Conservation (phyloP, 495 filamentous ascomycete genomes). For the Mytilinidion resinicola region DNA sequence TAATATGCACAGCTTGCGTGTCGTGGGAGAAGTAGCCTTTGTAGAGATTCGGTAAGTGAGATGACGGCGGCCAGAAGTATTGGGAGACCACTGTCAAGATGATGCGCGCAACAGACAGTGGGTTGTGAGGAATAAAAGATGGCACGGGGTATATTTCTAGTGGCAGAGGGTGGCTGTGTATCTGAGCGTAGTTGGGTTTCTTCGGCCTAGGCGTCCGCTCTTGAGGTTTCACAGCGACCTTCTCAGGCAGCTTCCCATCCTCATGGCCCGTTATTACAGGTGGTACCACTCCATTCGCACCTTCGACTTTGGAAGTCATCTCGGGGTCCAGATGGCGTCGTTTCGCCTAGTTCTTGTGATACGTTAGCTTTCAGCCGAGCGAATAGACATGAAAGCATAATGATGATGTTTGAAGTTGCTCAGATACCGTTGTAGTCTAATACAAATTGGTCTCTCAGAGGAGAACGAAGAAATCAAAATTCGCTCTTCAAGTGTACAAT, state of each 20-base stretch:
- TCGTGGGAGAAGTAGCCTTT: conserved; percentile 68
- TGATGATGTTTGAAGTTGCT: conserved; percentile 40
- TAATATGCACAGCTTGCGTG: conserved; percentile 80
- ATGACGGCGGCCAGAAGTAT: conserved; percentile 53
- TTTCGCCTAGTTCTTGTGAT: too few species aligned
- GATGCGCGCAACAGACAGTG: conserved; percentile 75
- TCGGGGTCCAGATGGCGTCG: background rate
- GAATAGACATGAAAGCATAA: too few species aligned
- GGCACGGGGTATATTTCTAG: conserved; percentile 76
- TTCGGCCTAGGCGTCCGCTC: conserved; percentile 5
- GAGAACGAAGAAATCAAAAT: conserved; percentile 69
- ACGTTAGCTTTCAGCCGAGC: too few species aligned
- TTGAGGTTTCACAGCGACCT: background rate
- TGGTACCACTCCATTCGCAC: background rate
- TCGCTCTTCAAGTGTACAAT: conserved; percentile 52
- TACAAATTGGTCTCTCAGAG: conserved; percentile 56
- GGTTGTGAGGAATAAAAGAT: conserved; percentile 84
- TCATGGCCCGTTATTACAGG: background rate
- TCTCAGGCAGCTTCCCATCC: background rate
- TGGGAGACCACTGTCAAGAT: conserved; percentile 69
- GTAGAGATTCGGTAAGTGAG: conserved; percentile 55
- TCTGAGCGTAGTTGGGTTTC: conserved; percentile 57
- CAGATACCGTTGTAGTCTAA: conserved; percentile 99
- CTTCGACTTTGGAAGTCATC: background rate
- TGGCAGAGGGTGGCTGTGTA: conserved; percentile 76